Conservation (phyloP, 176 grass and related monocot species). For the Leersia perrieri region DNA sequence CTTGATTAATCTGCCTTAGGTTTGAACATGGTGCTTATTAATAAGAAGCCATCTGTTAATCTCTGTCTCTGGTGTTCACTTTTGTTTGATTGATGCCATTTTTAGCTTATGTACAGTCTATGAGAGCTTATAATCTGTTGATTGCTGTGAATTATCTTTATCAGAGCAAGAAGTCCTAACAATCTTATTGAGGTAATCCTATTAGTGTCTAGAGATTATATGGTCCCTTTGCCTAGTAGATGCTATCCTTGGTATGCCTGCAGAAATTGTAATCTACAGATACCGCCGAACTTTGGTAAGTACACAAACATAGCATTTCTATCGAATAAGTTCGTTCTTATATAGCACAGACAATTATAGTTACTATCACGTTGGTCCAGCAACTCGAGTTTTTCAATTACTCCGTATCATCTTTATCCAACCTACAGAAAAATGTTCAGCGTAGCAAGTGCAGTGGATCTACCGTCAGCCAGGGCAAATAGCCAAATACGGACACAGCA, state of each 20-base stretch:
- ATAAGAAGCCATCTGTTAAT: slow-evolving; percentile 20
- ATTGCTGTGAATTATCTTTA: background rate
- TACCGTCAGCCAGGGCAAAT: background rate
- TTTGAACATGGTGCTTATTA: slow-evolving; percentile 31
- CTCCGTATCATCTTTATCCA: background rate
- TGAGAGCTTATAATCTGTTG: background rate
- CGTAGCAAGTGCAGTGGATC: background rate
- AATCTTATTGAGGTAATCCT: background rate
- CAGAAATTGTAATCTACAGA: background rate
- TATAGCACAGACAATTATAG: background rate
- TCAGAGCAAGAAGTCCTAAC: background rate
- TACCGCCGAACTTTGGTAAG: too few relatives aligned
- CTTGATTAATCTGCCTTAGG: background rate
- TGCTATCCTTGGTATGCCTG: background rate
- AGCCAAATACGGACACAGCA: background rate
- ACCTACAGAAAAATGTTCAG: background rate
- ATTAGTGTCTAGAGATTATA: background rate
- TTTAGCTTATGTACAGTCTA: too few relatives aligned
- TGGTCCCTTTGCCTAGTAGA: background rate
- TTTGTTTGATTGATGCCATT: background rate
- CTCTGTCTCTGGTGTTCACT: background rate
- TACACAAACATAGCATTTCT: background rate
- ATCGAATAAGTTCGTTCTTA: background rate
- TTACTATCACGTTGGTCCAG: background rate
- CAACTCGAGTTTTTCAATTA: background rate